These are phyloP conservation scores for Lenwebbia sp. DNA, from an alignment of 345 rosid species.

Conservation along the genomic window DNA sequence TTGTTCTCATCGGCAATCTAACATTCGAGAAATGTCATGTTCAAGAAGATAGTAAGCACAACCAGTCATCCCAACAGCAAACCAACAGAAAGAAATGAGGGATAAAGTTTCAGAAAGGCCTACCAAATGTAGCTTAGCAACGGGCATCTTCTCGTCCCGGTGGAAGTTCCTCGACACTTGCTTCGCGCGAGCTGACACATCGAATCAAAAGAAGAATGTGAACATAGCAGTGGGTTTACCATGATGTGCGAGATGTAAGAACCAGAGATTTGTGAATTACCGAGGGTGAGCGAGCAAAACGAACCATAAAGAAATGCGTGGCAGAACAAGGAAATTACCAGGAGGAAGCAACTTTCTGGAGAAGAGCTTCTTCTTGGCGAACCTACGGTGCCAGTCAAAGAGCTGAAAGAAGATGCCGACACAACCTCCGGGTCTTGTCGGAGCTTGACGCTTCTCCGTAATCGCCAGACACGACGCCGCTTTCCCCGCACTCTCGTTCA, in stretches of 20 bases:
- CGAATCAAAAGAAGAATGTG: neutral
- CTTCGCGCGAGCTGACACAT: slow-evolving; percentile 37
- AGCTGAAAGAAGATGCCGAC: slow-evolving; percentile 88
- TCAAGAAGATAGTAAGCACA: neutral
- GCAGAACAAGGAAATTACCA: slow-evolving; percentile 18
- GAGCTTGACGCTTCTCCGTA: slow-evolving; percentile 47
- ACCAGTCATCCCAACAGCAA: neutral
- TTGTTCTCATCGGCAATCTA: slow-evolving; percentile 85
- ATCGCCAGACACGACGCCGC: slow-evolving; percentile 43
- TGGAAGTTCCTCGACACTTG: slow-evolving; percentile 54
- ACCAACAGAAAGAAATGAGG: neutral
- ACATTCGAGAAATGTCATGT: neutral
- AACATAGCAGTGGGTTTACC: neutral
- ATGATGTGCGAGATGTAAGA: too few relatives aligned
- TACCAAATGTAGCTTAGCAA: slow-evolving; percentile 62
- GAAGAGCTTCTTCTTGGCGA: slow-evolving; percentile 78
- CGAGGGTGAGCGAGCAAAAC: neutral
- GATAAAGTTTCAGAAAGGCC: neutral
- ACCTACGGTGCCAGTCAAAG: slow-evolving; percentile 79
- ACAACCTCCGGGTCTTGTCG: slow-evolving; percentile 66
- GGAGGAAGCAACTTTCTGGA: slow-evolving; percentile 69
- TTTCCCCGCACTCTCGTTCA: slow-evolving; percentile 36
- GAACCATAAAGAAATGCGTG: neutral
- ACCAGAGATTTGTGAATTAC: neutral
- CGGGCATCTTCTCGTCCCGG: slow-evolving; percentile 86